phyloP scores from a whole-genome alignment of 805 yeast genomes.

The Kazachstania bromeliacearum region DNA sequence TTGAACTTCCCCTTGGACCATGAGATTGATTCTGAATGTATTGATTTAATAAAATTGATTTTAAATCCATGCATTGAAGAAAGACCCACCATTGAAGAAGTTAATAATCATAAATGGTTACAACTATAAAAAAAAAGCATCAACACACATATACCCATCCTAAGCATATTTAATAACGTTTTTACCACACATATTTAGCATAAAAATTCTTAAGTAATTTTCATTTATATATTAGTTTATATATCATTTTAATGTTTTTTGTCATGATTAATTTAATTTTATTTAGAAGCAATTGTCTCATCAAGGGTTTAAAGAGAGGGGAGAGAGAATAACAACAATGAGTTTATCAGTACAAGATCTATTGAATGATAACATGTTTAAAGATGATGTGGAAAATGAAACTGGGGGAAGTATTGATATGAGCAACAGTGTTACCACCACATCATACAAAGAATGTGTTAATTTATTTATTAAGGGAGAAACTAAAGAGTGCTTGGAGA shows the following conservation, averaged over 20 bases:
- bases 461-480: constrained; percentile 17
- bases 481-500: constrained; percentile 14
- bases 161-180: no score
- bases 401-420: constrained; percentile 2
- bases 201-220: neutral
- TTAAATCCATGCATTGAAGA: constrained; percentile 52
- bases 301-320: neutral
- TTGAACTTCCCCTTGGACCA: constrained; percentile 38
- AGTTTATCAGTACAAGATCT: constrained; percentile 5
- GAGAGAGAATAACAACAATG: neutral
- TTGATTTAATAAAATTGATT: constrained; percentile 51
- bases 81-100: constrained; percentile 67
- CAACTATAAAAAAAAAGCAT: constrained; percentile 9
- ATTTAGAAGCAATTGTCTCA: neutral
- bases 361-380: constrained; percentile 15
- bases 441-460: constrained; percentile 11
- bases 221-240: no score
- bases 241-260: no score
- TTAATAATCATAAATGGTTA: constrained; percentile 63
- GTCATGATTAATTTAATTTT: neutral
- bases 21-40: constrained; percentile 45
- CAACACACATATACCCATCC: neutral
- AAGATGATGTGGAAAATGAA: constrained; percentile 1
- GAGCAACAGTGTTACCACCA: neutral
- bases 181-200: no score